Conservation (phyloP, 1,284 basidiomycete species). For the Malassezia vespertilionis region DNA sequence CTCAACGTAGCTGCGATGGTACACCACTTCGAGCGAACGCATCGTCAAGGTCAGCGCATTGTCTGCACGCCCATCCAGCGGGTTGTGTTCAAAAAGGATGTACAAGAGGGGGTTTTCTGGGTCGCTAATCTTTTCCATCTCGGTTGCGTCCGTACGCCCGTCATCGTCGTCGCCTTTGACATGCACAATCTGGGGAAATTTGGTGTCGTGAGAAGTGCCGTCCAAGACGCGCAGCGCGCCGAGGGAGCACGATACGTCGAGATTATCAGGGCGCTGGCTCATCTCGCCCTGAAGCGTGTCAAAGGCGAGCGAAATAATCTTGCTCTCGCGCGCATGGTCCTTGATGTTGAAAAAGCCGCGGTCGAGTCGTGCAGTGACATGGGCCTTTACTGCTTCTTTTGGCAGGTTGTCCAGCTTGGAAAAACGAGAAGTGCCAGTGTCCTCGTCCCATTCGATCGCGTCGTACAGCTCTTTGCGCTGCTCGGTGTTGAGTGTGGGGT, state of each 20-base stretch:
- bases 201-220: slow-evolving; percentile 67
- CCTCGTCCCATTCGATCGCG: slow-evolving; percentile 74
- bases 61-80: slow-evolving; percentile 83
- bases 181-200: slow-evolving; percentile 84
- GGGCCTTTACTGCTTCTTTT: slow-evolving; percentile 69
- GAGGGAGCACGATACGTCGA: slow-evolving; percentile 70
- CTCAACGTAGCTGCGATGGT: slow-evolving; percentile 87
- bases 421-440: slow-evolving; percentile 19
- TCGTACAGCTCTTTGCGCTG: slow-evolving; percentile 87
- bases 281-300: slow-evolving; percentile 77
- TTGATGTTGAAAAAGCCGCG: slow-evolving; percentile 38
- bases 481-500: slow-evolving; percentile 70
- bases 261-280: slow-evolving; percentile 74
- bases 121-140: slow-evolving; percentile 39
- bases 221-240: slow-evolving; percentile 84
- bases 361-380: slow-evolving; percentile 56
- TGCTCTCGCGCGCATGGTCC: slow-evolving; percentile 46
- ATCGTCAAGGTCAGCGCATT: slow-evolving; percentile 79
- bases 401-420: slow-evolving; percentile 51
- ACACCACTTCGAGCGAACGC: slow-evolving; percentile 95
- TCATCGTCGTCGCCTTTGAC: slow-evolving; percentile 56
- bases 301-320: slow-evolving; percentile 80
- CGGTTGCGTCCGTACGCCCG: slow-evolving; percentile 4
- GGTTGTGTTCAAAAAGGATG: slow-evolving; percentile 83
- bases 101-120: slow-evolving; percentile 72